Base-by-base conservation (phyloP, 2,329 filamentous ascomycete genomes). In the Aspergillus sp. region DNA sequence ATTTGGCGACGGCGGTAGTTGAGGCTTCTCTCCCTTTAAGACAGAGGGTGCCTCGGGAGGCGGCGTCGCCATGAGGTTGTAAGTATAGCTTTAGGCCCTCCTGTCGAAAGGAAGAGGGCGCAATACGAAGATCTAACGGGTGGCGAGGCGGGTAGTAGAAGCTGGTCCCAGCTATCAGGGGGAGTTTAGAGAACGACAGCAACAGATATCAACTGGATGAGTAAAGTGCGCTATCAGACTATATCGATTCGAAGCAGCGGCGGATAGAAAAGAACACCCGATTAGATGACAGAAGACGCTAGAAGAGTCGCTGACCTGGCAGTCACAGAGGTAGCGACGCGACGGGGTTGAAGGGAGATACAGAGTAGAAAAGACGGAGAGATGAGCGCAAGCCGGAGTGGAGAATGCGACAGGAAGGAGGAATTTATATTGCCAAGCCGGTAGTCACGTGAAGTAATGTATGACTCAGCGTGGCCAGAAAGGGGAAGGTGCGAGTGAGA, bases 351-450 rank as follows among this genome's bases (percentile, higher is more conserved):
- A 50, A 68, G 59, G 56, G 46, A 70, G 64, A 67, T 69, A 71
- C 60, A 72, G 53, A 61, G 50, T 49, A 54, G 30, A 65, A 70
- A 64, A 54, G 57, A 50, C 41, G 66, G 58, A 59, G 67, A 60
- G 60, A 64, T 62, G 65, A 68, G 64, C 66, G 67, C 71, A 66
- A 66, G 65, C 67, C 65, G 71, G 66, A 74, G 74, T 74, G 72
- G 73, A 75, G 74, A 77, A 76, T 76, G 74, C 74, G 75, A 77
- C 70, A 71, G 67, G 69, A 67, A 69, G 66, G 64, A 67, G 67
- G 70, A 69, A 72, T 79, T 78, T 79, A 80, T 79, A 77, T 71
- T 71, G 77, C 77, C 77, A 80, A 57, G 67, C 62, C 60, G 54
- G 53, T 47, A 38, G 65, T 79, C 77, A 79, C 77, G 77, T 80